These are phyloP conservation scores for Fusarium mexicanum DNA, from an alignment of 2,329 filamentous ascomycete species.

Conservation along the genomic window DNA sequence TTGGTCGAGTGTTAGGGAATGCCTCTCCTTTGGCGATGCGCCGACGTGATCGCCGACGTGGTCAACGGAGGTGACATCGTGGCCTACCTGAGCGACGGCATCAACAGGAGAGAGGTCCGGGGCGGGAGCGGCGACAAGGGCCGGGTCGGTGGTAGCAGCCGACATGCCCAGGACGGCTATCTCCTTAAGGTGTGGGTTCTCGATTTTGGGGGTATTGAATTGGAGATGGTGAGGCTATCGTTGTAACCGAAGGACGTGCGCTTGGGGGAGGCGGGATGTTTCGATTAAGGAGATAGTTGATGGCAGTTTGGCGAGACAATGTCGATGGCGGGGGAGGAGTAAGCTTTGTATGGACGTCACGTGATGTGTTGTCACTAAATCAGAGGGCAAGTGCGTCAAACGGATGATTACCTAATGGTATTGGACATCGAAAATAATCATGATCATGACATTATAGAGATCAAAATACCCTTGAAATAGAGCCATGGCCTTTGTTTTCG, in stretches of 20 bases:
- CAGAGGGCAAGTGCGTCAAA: neutral
- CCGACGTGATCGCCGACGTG: constrained; percentile 12
- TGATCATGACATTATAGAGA: neutral
- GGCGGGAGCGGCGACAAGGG: constrained; percentile 47
- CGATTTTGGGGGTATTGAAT: constrained; percentile 43
- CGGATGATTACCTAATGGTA: constrained; percentile 4
- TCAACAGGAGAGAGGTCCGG: constrained; percentile 43
- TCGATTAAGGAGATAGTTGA: constrained; percentile 49
- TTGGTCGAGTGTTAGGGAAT: constrained; percentile 70
- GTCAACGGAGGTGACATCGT: constrained; percentile 30
- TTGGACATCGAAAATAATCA: neutral
- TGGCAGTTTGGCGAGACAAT: constrained; percentile 40
- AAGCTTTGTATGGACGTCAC: constrained; percentile 17
- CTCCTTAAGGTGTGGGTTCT: constrained; percentile 45
- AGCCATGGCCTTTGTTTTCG: neutral
- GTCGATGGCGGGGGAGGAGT: constrained; percentile 45
- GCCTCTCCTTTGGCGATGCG: constrained; percentile 57
- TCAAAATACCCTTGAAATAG: neutral
- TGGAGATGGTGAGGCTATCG: constrained; percentile 48
- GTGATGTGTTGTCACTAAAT: constrained; percentile 28
- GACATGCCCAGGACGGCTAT: constrained; percentile 48
- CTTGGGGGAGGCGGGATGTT: constrained; percentile 46
- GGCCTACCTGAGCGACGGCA: constrained; percentile 32
- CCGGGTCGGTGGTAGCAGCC: constrained; percentile 52
- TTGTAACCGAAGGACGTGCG: constrained; percentile 52